Evolutionary conservation across 2,329 filamentous ascomycete genomes (phyloP).

Genomic region (Coleophoma cylindrospora): DNA sequence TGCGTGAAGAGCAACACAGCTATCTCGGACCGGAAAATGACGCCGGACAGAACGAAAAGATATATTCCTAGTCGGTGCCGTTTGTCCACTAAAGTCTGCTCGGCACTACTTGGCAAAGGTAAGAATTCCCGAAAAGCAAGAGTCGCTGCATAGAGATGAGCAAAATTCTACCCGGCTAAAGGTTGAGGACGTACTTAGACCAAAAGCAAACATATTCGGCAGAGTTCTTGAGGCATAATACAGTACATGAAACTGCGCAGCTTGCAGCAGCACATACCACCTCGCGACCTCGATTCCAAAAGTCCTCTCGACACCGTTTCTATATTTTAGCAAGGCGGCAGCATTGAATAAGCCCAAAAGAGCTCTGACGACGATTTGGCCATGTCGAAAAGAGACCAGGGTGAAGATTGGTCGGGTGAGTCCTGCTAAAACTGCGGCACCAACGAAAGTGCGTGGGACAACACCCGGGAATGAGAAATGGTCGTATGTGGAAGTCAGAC

Average conservation of each 20-base stretch:
- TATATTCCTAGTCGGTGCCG: constrained; percentile 63
- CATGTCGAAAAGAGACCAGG: constrained; percentile 48
- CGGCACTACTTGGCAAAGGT: constrained; percentile 33
- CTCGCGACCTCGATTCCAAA: constrained; percentile 65
- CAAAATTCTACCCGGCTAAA: background rate
- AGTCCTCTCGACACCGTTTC: constrained; percentile 53
- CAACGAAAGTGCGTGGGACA: constrained; percentile 87
- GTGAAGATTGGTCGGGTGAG: constrained; percentile 62
- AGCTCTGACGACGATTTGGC: constrained; percentile 63
- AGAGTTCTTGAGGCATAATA: constrained; percentile 90
- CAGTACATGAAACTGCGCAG: constrained; percentile 84
- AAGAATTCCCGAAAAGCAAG: constrained; percentile 45
- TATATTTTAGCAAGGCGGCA: constrained; percentile 60
- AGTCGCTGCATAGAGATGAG: constrained; percentile 46
- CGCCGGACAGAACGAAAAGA: constrained; percentile 72
- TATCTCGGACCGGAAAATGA: constrained; percentile 86
- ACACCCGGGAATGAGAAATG: constrained; percentile 87
- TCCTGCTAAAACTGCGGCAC: constrained; percentile 70
- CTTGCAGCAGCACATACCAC: constrained; percentile 78
- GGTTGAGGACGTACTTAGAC: constrained; percentile 57
- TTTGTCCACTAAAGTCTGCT: constrained; percentile 28
- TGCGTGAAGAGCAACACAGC: constrained; percentile 72
- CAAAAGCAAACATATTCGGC: constrained; percentile 96
- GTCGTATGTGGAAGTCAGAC: constrained; percentile 64
- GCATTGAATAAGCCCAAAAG: constrained; percentile 76